A percentile compares a stretch with the other conserved stretches of the same genome.
Conservation (phyloP, 345 rosid species). For the Salix koriyanagi region DNA sequence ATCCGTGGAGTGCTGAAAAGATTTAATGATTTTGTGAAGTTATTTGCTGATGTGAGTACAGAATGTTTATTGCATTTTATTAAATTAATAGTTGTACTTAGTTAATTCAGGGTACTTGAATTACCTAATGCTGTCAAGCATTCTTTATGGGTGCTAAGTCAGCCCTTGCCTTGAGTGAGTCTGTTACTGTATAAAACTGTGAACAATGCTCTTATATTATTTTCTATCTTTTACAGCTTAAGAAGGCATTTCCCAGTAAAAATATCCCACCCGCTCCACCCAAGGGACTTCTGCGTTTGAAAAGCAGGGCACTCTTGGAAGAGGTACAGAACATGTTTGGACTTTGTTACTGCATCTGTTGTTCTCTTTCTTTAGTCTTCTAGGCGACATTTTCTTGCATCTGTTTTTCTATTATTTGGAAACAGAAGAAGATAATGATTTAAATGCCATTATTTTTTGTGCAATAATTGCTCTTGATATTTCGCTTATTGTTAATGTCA, state of each 20-base stretch:
- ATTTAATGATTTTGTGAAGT: slow-evolving; percentile 87
- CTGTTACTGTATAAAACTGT: neutral
- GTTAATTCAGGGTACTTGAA: neutral
- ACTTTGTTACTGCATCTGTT: neutral
- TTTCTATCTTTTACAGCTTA: slow-evolving; percentile 56
- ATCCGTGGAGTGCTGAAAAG: slow-evolving; percentile 72
- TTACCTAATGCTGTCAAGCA: neutral
- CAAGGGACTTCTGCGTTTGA: slow-evolving; percentile 86
- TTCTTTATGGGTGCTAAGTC: neutral
- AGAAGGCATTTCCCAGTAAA: slow-evolving; percentile 69
- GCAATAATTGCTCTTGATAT: neutral
- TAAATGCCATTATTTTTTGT: neutral
- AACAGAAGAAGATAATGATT: neutral
- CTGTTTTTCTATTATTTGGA: neutral
- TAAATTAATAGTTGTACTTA: neutral
- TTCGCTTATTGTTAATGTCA: neutral
- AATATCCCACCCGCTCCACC: slow-evolving; percentile 85
- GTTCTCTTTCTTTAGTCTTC: neutral
- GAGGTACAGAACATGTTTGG: slow-evolving; percentile 57
- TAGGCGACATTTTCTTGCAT: neutral
- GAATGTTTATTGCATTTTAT: neutral
- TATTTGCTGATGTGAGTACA: slow-evolving; percentile 72
- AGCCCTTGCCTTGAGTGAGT: neutral
- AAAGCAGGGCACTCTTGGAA: slow-evolving; percentile 84
- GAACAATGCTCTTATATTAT: slow-evolving; percentile 8